A percentile compares a stretch with the other conserved stretches of the same genome.
phyloP scores from a whole-genome alignment of 768 basidiomycete species.

The Lyophyllum decastes region DNA sequence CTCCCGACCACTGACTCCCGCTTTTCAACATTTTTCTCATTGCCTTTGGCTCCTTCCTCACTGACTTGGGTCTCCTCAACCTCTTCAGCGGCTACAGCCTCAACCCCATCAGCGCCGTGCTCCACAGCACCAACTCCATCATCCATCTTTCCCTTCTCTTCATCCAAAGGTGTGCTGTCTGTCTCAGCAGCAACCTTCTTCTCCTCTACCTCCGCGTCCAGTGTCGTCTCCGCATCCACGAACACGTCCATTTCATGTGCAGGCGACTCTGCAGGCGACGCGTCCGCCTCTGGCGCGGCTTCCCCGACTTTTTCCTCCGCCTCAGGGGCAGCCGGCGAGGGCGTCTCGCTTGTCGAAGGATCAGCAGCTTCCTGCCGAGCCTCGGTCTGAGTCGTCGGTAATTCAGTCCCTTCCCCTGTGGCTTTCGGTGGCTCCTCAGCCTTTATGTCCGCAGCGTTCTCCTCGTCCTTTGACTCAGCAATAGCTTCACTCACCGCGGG shows the following conservation, averaged over 20 bases:
- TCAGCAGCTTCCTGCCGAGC: background rate
- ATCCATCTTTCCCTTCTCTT: constrained; percentile 1
- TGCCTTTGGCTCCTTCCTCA: constrained; percentile 3
- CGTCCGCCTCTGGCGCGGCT: background rate
- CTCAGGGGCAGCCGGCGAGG: background rate
- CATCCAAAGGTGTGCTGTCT: background rate
- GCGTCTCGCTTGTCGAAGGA: background rate
- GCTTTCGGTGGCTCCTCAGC: background rate
- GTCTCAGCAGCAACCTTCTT: background rate
- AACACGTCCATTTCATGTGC: constrained; percentile 2
- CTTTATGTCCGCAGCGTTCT: background rate
- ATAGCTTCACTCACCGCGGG: background rate
- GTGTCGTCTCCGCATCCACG: constrained; percentile 8
- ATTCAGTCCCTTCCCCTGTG: background rate
- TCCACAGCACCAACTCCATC: constrained; percentile 6
- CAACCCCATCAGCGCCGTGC: background rate
- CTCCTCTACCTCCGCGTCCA: background rate
- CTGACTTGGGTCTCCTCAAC: background rate
- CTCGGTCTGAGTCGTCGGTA: background rate
- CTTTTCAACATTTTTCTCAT: constrained; percentile 7
- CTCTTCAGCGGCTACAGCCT: background rate
- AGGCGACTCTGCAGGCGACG: too few species aligned
- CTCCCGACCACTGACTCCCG: background rate
- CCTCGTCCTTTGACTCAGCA: background rate
- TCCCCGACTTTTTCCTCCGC: background rate